Evolutionary conservation across 768 basidiomycete genomes (phyloP), one percentile per base, ranked within the genome.

Genomic region (Stropharia rugosoannulata): DNA sequence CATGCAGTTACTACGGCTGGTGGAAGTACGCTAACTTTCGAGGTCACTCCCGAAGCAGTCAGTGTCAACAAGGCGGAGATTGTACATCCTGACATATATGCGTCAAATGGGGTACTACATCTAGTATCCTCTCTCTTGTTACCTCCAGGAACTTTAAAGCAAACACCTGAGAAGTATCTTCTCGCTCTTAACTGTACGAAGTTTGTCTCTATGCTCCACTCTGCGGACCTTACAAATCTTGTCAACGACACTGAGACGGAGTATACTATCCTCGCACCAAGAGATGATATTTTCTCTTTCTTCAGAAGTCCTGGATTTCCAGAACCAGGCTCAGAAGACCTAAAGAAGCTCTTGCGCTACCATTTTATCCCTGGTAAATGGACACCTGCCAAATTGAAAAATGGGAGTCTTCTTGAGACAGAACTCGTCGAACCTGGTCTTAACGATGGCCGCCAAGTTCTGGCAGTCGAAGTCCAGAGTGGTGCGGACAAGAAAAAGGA

Each of bases 101-200:
- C 92, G 4, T 87, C 90, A 29, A 99, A 99, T 64, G 97, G 96
- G 46, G 97, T 98, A 42, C 68, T 98, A 13, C 97, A 99, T 70
- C 82, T 93, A 41, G 81, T 98, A 22, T 90, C 90, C 12, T 82
- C 85, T 12, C 82, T 98, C 19, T 82, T 99, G 12, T 69, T 95
- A 10, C 90, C 93, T 6, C 78, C 82, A 2, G 86, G 84, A 13
- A 80, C 90, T 43, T 81, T 96, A 19, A 77, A 84, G 57, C 73
- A 95, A 42, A 98, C 95, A 4, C 90, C 95, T 15, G 97, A 98
- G 75, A 98, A 98, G 71, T 93, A 89, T 61, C 87, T 99, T 15
- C 83, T 98, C 9, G 86, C 92, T 3, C 80, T 98, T 57, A 93
- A 97, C 66, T 97, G 95, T 73, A 90, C 91, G 1, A 80, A 81